These are phyloP conservation scores for Hemisphaericaspora nanyangensis DNA, from an alignment of 805 yeast species.

Conservation along the genomic window DNA sequence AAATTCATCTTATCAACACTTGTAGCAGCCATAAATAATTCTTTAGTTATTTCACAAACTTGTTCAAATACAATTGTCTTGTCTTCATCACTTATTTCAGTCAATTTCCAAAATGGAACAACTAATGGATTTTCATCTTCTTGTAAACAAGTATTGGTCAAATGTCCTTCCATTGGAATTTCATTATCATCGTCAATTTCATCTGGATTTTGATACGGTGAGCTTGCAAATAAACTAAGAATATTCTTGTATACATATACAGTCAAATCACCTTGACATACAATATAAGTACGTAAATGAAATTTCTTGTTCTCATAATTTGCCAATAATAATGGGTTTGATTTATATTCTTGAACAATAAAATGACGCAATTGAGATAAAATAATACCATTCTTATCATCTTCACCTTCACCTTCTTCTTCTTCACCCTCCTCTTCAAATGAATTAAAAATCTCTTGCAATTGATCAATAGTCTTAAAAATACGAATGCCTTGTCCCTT, in stretches of 20 bases:
- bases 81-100: constrained; percentile 31
- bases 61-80: constrained; percentile 47
- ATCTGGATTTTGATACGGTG: constrained; percentile 38
- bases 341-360: constrained; percentile 78
- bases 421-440: constrained; percentile 73
- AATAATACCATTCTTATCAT: constrained; percentile 57
- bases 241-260: constrained; percentile 80
- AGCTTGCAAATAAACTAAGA: constrained; percentile 75
- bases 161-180: constrained; percentile 63
- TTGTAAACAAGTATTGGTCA: constrained; percentile 93
- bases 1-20: constrained; percentile 81
- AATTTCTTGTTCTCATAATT: constrained; percentile 69
- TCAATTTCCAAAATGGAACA: constrained; percentile 57
- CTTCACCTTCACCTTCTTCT: constrained; percentile 51
- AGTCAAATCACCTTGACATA: constrained; percentile 66
- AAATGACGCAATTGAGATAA: constrained; percentile 89
- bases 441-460: constrained; percentile 79
- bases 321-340: constrained; percentile 61
- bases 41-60: constrained; percentile 60
- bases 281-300: constrained; percentile 82
- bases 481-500: constrained; percentile 93
- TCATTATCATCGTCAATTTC: constrained; percentile 22
- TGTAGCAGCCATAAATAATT: constrained; percentile 76
- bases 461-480: constrained; percentile 71
- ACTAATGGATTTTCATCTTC: constrained; percentile 51